Evolutionary conservation across 306 rosid species (phyloP).

Genomic region (Dryas alaskensis): DNA sequence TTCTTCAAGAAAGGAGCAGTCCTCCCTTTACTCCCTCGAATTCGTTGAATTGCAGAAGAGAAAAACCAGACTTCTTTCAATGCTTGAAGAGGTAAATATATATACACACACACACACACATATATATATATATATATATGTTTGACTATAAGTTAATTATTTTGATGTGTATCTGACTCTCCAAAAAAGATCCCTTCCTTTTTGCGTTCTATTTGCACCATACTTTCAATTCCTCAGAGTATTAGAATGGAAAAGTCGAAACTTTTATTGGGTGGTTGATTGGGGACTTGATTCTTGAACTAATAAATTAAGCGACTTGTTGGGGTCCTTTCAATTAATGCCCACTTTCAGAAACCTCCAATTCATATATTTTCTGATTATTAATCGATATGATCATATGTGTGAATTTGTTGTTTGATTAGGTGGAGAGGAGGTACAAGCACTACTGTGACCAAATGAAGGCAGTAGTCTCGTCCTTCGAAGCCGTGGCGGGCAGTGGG

Average conservation of each 20-base stretch:
- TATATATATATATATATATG: too few species aligned
- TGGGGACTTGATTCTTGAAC: slow-evolving; percentile 34
- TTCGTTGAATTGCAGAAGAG: slow-evolving; percentile 84
- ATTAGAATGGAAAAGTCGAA: background rate
- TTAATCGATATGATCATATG: slow-evolving; percentile 21
- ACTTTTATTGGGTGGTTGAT: slow-evolving; percentile 17
- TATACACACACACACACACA: too few species aligned
- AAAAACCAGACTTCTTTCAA: slow-evolving; percentile 77
- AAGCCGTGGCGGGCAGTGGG: slow-evolving; percentile 70
- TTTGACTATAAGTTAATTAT: background rate
- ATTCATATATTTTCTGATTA: background rate
- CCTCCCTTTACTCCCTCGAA: slow-evolving; percentile 58
- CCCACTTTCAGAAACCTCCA: background rate
- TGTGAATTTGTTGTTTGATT: background rate
- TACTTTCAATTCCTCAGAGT: background rate
- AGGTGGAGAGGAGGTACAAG: slow-evolving; percentile 91
- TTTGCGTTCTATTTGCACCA: background rate
- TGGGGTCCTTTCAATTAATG: slow-evolving; percentile 57
- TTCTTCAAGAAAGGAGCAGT: slow-evolving; percentile 46
- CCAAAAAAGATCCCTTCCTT: slow-evolving; percentile 8
- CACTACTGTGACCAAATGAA: slow-evolving; percentile 88
- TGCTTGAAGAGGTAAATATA: slow-evolving; percentile 87
- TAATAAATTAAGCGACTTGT: slow-evolving; percentile 29
- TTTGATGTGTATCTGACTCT: background rate
- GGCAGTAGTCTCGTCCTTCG: slow-evolving; percentile 73